Percentiles rank a stretch among this genome's conserved stretches.
Evolutionary conservation across 2,329 filamentous ascomycete species (phyloP).

Genomic region (Trichoderma pleuroti): DNA sequence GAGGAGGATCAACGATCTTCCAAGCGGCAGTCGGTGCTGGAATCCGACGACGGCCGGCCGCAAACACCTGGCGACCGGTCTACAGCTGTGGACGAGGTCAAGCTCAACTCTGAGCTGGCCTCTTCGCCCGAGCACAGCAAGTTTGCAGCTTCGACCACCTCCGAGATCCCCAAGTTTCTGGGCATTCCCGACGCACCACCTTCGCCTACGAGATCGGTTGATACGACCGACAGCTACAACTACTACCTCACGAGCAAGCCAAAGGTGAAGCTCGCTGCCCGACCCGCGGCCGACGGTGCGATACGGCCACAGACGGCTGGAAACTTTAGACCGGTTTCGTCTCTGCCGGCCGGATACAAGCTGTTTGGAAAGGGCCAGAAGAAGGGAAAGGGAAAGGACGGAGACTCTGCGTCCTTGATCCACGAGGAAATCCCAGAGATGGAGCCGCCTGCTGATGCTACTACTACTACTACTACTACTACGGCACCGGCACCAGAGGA

Average conservation of each 20-base stretch:
- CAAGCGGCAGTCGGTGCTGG: constrained; percentile 56
- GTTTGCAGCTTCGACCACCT: constrained; percentile 45
- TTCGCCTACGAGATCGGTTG: constrained; percentile 44
- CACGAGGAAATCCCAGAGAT: constrained; percentile 38
- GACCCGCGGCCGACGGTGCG: constrained; percentile 67
- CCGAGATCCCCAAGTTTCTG: constrained; percentile 51
- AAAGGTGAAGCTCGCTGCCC: constrained; percentile 85
- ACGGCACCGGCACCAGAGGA: constrained; percentile 34
- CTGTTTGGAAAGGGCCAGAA: constrained; percentile 54
- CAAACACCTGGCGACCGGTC: constrained; percentile 29
- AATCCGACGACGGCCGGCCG: constrained; percentile 34
- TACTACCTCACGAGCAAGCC: constrained; percentile 58
- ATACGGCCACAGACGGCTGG: constrained; percentile 59
- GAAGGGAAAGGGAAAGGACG: constrained; percentile 38
- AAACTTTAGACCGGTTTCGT: constrained; percentile 68
- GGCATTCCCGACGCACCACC: constrained; percentile 44
- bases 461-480: constrained; percentile 37
- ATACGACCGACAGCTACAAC: constrained; percentile 46
- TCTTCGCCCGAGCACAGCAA: constrained; percentile 47
- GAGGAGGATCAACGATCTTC: constrained; percentile 66
- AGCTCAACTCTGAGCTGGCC: constrained; percentile 51
- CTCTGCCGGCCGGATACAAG: constrained; percentile 77
- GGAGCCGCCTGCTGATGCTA: constrained; percentile 31
- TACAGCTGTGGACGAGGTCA: constrained; percentile 37
- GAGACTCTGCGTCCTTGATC: constrained; percentile 25